Base-by-base conservation (phyloP, 768 basidiomycete species). In the Kwoniella europaea region DNA sequence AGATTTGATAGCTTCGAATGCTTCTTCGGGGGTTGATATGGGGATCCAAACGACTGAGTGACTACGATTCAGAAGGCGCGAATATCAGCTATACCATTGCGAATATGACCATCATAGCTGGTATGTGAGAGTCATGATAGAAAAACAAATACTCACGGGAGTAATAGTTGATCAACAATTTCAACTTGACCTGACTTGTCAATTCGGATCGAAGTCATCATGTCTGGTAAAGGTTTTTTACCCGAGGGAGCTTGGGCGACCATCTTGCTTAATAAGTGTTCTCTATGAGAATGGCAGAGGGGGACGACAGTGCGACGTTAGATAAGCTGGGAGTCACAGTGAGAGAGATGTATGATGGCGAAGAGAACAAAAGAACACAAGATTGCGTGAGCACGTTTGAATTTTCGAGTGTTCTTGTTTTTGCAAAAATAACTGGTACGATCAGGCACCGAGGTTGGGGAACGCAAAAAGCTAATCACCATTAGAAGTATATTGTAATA, bases 1-100 rank as follows among this genome's bases (percentile, higher is more conserved):
- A 16, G 90, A 87, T 85, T 93, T 95, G 84, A 98, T 98, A 18
- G 94, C 95, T 79, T 94, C 92, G 84, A 92, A 91, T 0, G 94
- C 95, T 41, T 93, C 89, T 63, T 94, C 89, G 70, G 92, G 86
- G 15, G 89, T 87, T n/a, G 88, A 85, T 63, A 98, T 80, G 13
- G 75, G 69, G 53, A 83, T 78, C 83, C 84, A 85, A n/a, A 71
- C 72, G 43, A 84, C 82, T 4, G 75, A 74, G 65, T 83, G 83
- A 15, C 81, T 82, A 92, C 13, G 16, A 12, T 56, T 41, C 18
- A 29, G 24, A 5, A 61, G 13, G 41, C 1, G 9, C 6, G 22
- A 9, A 29, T 16, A 61, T 42, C 16, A 35, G 42, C 43, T 43
- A 43, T 7, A 22, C 13, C 10, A 44, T 35, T 6, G 35, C 35